These are phyloP conservation scores for Marvania coccoides DNA, from an alignment of 139 green algal genomes.

Conservation along the genomic window DNA sequence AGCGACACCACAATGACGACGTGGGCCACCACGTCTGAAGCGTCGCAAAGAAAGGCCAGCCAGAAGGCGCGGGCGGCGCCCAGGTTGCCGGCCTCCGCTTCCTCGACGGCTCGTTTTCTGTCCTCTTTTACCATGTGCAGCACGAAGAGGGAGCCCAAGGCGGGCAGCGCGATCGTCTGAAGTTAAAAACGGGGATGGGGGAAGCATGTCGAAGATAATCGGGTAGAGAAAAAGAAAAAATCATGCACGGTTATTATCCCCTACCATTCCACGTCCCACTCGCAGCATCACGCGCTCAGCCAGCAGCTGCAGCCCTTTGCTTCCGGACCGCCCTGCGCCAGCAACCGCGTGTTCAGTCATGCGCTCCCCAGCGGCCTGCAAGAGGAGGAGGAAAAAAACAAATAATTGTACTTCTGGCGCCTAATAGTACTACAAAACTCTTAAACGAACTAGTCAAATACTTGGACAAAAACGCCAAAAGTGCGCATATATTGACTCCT, in stretches of 20 bases:
- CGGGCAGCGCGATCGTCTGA: slow-evolving; percentile 34
- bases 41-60: slow-evolving; percentile 34
- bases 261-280: slow-evolving; percentile 31
- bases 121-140: slow-evolving; percentile 37
- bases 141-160: slow-evolving; percentile 41
- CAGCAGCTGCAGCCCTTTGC: neutral
- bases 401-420: neutral
- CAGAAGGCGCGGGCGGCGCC: slow-evolving; percentile 20
- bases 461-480: too few species aligned
- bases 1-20: slow-evolving; percentile 33
- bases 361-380: neutral
- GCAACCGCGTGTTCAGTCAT: slow-evolving; percentile 3
- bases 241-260: too few species aligned
- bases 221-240: too few species aligned
- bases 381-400: neutral
- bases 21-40: slow-evolving; percentile 37
- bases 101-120: slow-evolving; percentile 28
- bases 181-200: too few species aligned
- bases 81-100: slow-evolving; percentile 16
- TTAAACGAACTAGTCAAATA: too few species aligned
- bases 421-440: too few species aligned
- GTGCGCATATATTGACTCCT: too few species aligned
- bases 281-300: slow-evolving; percentile 17
- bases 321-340: neutral
- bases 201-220: too few species aligned